A percentile compares a stretch with the other conserved stretches of the same genome.
Evolutionary conservation across 192 early-diverging fungal species (phyloP).

Genomic region (Entophlyctis luteolus): DNA sequence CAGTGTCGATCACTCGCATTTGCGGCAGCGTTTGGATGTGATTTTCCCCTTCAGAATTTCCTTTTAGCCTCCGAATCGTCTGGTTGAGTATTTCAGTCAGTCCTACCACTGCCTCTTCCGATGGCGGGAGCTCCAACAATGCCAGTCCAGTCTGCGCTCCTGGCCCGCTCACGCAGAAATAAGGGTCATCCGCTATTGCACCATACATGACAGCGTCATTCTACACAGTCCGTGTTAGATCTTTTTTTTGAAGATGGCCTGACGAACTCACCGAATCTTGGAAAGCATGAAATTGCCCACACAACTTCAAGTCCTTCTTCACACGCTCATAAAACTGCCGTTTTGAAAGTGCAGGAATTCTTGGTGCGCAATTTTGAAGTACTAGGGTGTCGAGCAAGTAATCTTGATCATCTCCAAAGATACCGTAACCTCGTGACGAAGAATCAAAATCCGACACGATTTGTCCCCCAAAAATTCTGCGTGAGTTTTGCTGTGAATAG

Average conservation of each 20-base stretch:
- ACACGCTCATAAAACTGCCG: background rate
- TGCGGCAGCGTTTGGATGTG: background rate
- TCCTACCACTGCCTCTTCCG: background rate
- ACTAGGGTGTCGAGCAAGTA: background rate
- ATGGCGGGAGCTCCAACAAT: background rate
- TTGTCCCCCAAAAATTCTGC: conserved; percentile 2
- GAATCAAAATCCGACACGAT: too few species aligned
- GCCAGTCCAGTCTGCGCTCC: background rate
- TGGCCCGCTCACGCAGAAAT: background rate
- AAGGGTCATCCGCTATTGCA: background rate
- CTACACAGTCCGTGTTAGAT: background rate
- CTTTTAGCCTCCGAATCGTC: background rate
- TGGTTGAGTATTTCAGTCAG: background rate
- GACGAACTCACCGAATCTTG: background rate
- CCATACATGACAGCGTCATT: conserved; percentile 16
- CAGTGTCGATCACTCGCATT: background rate
- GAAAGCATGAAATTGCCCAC: conserved; percentile 7
- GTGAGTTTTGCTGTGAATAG: background rate
- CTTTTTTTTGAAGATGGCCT: background rate
- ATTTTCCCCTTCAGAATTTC: background rate
- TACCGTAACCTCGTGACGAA: background rate
- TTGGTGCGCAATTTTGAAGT: background rate
- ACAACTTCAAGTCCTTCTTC: background rate
- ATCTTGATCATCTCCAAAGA: background rate
- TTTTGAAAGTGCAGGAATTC: background rate